Base-by-base conservation (phyloP, 1,139 yeast genomes). In the Lipomyces yarrowii region DNA sequence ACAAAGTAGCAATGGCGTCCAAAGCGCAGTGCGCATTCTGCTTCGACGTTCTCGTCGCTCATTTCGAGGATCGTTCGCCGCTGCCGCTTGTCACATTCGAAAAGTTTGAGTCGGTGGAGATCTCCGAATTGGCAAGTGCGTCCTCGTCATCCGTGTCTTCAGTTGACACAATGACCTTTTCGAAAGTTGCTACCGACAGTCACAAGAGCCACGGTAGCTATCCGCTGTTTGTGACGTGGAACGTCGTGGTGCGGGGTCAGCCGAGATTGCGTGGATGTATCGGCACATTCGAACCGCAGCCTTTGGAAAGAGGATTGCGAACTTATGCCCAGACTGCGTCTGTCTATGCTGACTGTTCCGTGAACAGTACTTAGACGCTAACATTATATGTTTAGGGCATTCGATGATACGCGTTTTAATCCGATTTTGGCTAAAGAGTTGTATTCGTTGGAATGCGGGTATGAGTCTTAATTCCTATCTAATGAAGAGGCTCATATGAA, bases 211-310 rank as follows among this genome's bases (percentile, higher is more conserved):
- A 60, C 1, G 74, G 72, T 4, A 70, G 74, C 8, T 78, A 81
- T 57, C 96, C 98, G 0, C 77, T 94, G 51, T 94, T 94, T 78
- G 88, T 94, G 46, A 93, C 98, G 0, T 94, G 97, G 97, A 87
- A 88, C 74, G 84, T 83, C 59, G 72, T 79, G 59, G 77, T 71
- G 8, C 71, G 69, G 18, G 68, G 70, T 15, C 74, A 73, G 0
- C 77, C 82, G 64, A 79, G 81, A 21, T 80, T 94, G 60, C 81
- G 98, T 62, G 99, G 99, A 0, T 94, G 99, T 74, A 94, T 94
- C 65, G 99, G 99, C 0, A 93, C 97, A 0, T 93, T 94, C 75
- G 77, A 78, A 18, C 73, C 80, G 1, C 76, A 78, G 61, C 79
- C 81, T 0, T 73, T 90, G 10, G 87, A 83, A 35, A 65, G 74